Conservation (phyloP, 306 rosid genomes). For the Prosopis cineraria region DNA sequence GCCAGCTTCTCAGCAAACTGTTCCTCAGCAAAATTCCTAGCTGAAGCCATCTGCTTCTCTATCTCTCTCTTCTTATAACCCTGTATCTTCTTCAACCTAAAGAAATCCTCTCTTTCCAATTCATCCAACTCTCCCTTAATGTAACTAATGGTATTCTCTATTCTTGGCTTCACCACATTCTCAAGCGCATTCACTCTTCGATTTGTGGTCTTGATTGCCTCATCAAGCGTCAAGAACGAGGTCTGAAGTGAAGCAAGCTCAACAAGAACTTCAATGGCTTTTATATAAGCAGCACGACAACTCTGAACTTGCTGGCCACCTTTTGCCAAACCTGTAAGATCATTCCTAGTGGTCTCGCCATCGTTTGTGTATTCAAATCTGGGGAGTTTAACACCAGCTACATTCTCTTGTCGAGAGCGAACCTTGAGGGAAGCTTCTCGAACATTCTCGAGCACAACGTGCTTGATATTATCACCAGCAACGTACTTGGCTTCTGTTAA, state of each 20-base stretch:
- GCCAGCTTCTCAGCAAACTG: constrained; percentile 57
- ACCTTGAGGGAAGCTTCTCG: constrained; percentile 75
- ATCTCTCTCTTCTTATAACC: constrained; percentile 83
- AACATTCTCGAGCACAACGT: constrained; percentile 86
- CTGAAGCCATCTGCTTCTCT: constrained; percentile 63
- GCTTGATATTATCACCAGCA: constrained; percentile 91
- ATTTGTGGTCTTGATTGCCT: constrained; percentile 86
- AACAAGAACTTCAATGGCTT: constrained; percentile 89
- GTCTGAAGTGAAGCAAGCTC: constrained; percentile 97
- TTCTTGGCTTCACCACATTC: constrained; percentile 83
- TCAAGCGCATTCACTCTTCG: constrained; percentile 90
- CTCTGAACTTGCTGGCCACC: constrained; percentile 96
- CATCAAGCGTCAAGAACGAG: constrained; percentile 87
- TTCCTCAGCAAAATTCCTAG: constrained; percentile 52
- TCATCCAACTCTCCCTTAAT: constrained; percentile 92
- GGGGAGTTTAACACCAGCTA: constrained; percentile 93
- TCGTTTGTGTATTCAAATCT: constrained; percentile 73
- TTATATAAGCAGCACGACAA: constrained; percentile 79
- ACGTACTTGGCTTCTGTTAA: constrained; percentile 91
- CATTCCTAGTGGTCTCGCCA: constrained; percentile 68
- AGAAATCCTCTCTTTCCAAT: constrained; percentile 93
- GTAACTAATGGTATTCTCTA: constrained; percentile 83
- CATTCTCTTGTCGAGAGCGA: constrained; percentile 80
- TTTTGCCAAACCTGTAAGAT: constrained; percentile 88
- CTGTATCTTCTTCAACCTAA: constrained; percentile 90